Percentiles rank a stretch among this genome's conserved stretches.
These are phyloP conservation scores for Castanea mollissima DNA, from an alignment of 306 rosid species.

Conservation along the genomic window DNA sequence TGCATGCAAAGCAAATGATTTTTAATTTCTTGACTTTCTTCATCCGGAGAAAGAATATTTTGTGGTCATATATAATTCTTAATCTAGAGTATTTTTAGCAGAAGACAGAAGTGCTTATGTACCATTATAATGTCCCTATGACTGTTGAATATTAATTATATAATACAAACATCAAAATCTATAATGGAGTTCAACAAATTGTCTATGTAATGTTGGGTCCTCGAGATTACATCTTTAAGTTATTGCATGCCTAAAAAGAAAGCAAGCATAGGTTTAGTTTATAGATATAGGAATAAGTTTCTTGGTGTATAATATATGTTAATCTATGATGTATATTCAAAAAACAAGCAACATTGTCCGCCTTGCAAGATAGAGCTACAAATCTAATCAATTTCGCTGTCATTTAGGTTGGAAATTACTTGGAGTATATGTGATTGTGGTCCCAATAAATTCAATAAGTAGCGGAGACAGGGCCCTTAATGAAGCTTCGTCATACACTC, in stretches of 20 bases:
- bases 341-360: too few relatives aligned
- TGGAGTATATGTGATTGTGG: conserved; percentile 9
- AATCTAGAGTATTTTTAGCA: too few relatives aligned
- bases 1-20: background rate
- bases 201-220: background rate
- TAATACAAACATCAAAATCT: background rate
- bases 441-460: conserved; percentile 9
- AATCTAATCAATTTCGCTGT: background rate
- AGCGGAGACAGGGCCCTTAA: conserved; percentile 7
- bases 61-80: too few relatives aligned
- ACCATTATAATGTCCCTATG: background rate
- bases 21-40: background rate
- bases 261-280: background rate
- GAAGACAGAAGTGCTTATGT: too few relatives aligned
- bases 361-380: too few relatives aligned
- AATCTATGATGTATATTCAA: conserved; percentile 11
- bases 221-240: background rate
- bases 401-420: conserved; percentile 22
- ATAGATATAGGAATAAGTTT: background rate
- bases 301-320: background rate
- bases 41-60: too few relatives aligned
- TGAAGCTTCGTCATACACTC: conserved; percentile 13
- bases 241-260: conserved; percentile 26
- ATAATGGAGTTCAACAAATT: background rate
- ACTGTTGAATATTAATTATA: background rate